phyloP scores from a whole-genome alignment of 2,329 filamentous ascomycete genomes.

The Claviceps cyperi region DNA sequence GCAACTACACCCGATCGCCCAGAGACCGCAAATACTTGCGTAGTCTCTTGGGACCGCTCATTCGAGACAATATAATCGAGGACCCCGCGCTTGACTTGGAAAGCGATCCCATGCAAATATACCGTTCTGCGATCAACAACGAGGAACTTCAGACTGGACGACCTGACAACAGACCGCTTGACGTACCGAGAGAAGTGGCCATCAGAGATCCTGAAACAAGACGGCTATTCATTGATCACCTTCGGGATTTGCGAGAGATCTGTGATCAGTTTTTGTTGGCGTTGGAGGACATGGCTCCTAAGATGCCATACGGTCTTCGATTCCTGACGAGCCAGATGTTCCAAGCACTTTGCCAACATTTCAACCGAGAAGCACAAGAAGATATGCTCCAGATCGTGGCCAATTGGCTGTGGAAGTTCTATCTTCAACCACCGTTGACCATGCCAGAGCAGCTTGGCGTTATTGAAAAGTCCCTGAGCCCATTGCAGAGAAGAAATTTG shows the following conservation, averaged over 20 bases:
- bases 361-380: constrained; percentile 64
- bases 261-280: constrained; percentile 77
- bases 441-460: constrained; percentile 88
- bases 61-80: constrained; percentile 85
- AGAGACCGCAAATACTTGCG: constrained; percentile 85
- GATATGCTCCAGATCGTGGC: constrained; percentile 71
- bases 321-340: constrained; percentile 81
- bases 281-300: constrained; percentile 68
- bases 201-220: constrained; percentile 91
- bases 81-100: constrained; percentile 84
- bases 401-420: constrained; percentile 88
- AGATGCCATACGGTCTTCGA: constrained; percentile 85
- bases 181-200: constrained; percentile 83
- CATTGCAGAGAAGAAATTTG: constrained; percentile 85
- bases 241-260: constrained; percentile 87
- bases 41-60: constrained; percentile 68
- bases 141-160: constrained; percentile 87
- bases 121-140: constrained; percentile 89
- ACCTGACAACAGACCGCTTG: constrained; percentile 64
- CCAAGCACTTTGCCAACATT: constrained; percentile 59
- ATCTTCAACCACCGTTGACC: constrained; percentile 78
- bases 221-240: constrained; percentile 81
- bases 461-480: constrained; percentile 75
- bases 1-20: constrained; percentile 80
- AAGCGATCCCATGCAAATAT: constrained; percentile 95